These are phyloP conservation scores for Acarospora socialis DNA, from an alignment of 2,329 filamentous ascomycete genomes.

Conservation along the genomic window DNA sequence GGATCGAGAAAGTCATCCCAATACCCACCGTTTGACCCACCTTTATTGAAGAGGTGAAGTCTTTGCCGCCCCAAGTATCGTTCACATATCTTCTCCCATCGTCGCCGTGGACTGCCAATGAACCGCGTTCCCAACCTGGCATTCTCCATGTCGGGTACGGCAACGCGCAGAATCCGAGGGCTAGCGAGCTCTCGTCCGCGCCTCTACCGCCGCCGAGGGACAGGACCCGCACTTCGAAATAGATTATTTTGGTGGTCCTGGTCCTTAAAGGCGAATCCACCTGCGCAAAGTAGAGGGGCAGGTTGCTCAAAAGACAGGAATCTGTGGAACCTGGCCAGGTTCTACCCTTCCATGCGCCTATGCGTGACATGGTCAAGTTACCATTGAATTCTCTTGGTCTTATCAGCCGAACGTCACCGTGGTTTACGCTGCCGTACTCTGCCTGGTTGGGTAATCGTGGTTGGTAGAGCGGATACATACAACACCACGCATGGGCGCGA, in stretches of 20 bases:
- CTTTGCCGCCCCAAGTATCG: constrained; percentile 43
- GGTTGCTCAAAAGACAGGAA: constrained; percentile 36
- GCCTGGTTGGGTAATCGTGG: constrained; percentile 30
- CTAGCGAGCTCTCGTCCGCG: constrained; percentile 37
- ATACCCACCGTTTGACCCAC: constrained; percentile 43
- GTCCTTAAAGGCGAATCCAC: constrained; percentile 33
- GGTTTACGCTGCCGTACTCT: constrained; percentile 29
- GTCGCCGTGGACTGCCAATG: constrained; percentile 46
- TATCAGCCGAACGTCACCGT: constrained; percentile 32
- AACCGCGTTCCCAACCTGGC: constrained; percentile 49
- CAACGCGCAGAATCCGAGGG: constrained; percentile 45
- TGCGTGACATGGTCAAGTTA: constrained; percentile 23
- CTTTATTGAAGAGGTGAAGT: constrained; percentile 40
- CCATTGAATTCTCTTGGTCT: constrained; percentile 28
- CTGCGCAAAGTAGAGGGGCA: constrained; percentile 42
- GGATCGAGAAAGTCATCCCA: constrained; percentile 39
- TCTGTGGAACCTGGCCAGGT: constrained; percentile 33
- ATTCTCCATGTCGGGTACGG: constrained; percentile 49
- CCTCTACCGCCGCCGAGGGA: constrained; percentile 27
- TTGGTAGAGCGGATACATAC: constrained; percentile 35
- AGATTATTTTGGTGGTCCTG: constrained; percentile 37
- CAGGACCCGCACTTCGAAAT: constrained; percentile 43
- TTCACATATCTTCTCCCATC: constrained; percentile 51
- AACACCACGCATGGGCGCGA: constrained; percentile 42
- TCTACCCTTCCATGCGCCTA: constrained; percentile 30